phyloP scores from a whole-genome alignment of 1,139 yeast genomes.

The Suhomyces maxii region DNA sequence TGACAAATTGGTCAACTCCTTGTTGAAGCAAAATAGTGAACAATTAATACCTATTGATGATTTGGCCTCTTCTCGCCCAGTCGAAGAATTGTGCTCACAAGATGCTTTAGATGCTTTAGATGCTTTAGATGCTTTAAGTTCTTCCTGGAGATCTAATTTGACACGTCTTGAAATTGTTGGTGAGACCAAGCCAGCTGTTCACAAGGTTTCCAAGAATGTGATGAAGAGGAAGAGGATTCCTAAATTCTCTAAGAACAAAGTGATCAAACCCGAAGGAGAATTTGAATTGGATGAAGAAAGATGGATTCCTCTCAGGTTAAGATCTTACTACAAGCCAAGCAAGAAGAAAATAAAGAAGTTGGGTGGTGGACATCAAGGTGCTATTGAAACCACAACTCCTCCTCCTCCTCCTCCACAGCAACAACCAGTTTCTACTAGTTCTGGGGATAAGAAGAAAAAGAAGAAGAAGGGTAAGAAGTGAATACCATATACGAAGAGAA shows the following conservation, averaged over 20 bases:
- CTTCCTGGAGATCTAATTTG: no score
- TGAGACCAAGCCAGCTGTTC: conserved; percentile 7
- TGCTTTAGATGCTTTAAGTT: no score
- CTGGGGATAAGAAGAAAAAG: conserved; percentile 43
- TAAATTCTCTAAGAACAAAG: conserved; percentile 40
- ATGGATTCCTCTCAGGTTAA: conserved; percentile 87
- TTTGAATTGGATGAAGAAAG: conserved; percentile 57
- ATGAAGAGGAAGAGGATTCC: conserved; percentile 27
- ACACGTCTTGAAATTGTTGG: no score
- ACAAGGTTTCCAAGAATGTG: conserved; percentile 28
- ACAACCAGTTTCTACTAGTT: conserved; percentile 19
- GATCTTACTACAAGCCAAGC: conserved; percentile 80
- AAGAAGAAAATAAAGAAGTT: conserved; percentile 56
- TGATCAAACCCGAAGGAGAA: conserved; percentile 32
- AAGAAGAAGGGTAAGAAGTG: conserved; percentile 53
- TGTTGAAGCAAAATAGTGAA: conserved; percentile 23
- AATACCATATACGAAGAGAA: background rate
- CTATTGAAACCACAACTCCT: conserved; percentile 51
- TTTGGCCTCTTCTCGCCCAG: conserved; percentile 26
- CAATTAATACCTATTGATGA: conserved; percentile 35
- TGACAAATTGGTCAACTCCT: conserved; percentile 36
- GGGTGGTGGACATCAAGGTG: conserved; percentile 70
- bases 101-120: no score
- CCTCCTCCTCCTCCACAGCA: conserved; percentile 20
- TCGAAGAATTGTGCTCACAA: conserved; percentile 29